Conservation (phyloP, 2,329 filamentous ascomycete species). For the Xylariaceae sp. region DNA sequence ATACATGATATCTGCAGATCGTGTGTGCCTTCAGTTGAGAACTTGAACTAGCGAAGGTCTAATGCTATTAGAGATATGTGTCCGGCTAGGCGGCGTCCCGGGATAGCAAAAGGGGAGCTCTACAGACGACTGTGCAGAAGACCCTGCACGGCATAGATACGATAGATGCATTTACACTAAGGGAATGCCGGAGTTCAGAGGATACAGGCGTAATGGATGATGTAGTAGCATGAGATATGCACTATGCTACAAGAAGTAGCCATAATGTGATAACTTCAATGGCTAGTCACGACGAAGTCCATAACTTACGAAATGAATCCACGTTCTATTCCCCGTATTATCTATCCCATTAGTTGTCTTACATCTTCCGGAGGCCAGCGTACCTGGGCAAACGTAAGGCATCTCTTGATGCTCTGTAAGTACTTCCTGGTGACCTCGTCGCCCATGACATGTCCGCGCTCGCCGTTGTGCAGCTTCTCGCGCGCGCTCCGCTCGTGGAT, state of each 20-base stretch:
- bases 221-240: conserved; percentile 4
- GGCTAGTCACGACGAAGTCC: not conserved
- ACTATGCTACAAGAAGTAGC: not conserved
- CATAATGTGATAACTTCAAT: not conserved
- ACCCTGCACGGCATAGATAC: not conserved
- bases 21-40: no score
- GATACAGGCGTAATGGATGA: conserved; percentile 19
- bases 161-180: conserved; percentile 1
- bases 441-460: conserved; percentile 93
- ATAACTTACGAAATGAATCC: not conserved
- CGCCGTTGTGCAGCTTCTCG: conserved; percentile 89
- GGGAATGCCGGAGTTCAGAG: conserved; percentile 16
- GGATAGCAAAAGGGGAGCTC: no score
- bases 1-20: no score
- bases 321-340: conserved; percentile 4
- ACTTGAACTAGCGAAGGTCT: no score
- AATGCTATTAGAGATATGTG: no score
- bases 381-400: conserved; percentile 93
- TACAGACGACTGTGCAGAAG: no score
- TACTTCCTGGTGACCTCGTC: conserved; percentile 96
- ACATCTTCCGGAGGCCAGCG: conserved; percentile 94
- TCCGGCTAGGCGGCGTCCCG: no score
- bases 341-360: conserved; percentile 87
- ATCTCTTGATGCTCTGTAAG: conserved; percentile 95
- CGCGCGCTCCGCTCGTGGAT: conserved; percentile 96